Conservation (phyloP, 148 eudicot species). For the Spergularia bocconei region DNA sequence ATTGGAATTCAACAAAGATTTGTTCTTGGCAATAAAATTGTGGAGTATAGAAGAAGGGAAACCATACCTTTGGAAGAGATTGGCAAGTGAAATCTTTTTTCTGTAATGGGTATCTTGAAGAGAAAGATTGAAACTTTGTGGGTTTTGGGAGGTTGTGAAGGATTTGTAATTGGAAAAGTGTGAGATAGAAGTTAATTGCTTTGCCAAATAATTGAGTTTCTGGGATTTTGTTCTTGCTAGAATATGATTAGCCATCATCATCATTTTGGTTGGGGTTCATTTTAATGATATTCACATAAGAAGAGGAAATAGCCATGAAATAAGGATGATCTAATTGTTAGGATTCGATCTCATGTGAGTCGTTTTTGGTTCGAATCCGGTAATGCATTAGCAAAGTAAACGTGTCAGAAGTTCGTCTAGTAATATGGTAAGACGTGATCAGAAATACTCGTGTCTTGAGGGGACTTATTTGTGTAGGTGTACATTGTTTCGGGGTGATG, state of each 20-base stretch:
- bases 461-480: no score
- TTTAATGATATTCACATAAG: no score
- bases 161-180: slow-evolving; percentile 15
- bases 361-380: no score
- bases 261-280: neutral
- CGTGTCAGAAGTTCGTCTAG: no score
- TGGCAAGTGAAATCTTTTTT: slow-evolving; percentile 44
- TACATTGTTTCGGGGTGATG: no score
- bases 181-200: neutral
- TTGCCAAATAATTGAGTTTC: slow-evolving; percentile 5
- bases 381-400: no score
- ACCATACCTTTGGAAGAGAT: slow-evolving; percentile 63
- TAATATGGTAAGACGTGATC: no score
- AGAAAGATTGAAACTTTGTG: slow-evolving; percentile 22
- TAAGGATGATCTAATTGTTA: no score
- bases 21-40: slow-evolving; percentile 47
- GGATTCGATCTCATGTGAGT: no score
- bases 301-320: no score
- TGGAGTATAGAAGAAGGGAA: slow-evolving; percentile 48
- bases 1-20: slow-evolving; percentile 37
- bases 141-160: slow-evolving; percentile 19
- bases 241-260: slow-evolving; percentile 11
- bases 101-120: slow-evolving; percentile 34
- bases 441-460: no score
- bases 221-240: slow-evolving; percentile 2